phyloP scores from a whole-genome alignment of 2,329 filamentous ascomycete species.

The Ceratocystis variospora region DNA sequence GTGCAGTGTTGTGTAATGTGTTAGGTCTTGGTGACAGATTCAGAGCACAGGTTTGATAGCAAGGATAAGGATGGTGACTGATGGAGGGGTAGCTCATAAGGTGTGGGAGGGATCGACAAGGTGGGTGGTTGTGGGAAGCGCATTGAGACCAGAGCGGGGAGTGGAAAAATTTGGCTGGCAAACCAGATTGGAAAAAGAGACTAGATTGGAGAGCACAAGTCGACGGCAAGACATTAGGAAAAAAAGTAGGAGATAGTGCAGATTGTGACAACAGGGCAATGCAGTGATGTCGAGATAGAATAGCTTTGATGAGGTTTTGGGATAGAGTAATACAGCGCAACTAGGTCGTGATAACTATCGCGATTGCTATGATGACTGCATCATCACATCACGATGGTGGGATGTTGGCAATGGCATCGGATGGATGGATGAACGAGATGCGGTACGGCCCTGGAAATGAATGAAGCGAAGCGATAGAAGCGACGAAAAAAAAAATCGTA shows the following conservation, averaged over 20 bases:
- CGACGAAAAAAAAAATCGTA: slow-evolving; percentile 16
- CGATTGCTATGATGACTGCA: slow-evolving; percentile 6
- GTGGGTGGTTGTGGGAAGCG: slow-evolving; percentile 14
- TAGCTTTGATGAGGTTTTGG: neutral
- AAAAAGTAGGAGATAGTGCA: neutral
- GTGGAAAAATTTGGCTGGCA: slow-evolving; percentile 17
- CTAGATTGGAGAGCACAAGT: neutral
- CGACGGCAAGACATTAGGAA: neutral
- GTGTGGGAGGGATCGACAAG: slow-evolving; percentile 17
- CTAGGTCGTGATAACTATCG: neutral
- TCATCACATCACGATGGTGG: slow-evolving; percentile 13
- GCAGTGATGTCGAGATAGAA: neutral
- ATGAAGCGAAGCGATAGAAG: slow-evolving; percentile 10
- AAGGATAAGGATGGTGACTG: slow-evolving; percentile 14
- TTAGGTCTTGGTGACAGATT: neutral
- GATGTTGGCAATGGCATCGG: neutral
- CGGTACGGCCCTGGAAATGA: neutral
- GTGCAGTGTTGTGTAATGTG: neutral
- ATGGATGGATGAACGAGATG: slow-evolving; percentile 9
- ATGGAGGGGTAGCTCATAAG: slow-evolving; percentile 17
- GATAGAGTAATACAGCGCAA: neutral
- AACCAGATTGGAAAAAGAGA: neutral
- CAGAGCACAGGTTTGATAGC: slow-evolving; percentile 11
- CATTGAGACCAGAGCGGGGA: slow-evolving; percentile 18
- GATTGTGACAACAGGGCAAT: too few species aligned